These are phyloP conservation scores for Cordyceps fumosorosea DNA, from an alignment of 2,329 filamentous ascomycete genomes.

Conservation along the genomic window DNA sequence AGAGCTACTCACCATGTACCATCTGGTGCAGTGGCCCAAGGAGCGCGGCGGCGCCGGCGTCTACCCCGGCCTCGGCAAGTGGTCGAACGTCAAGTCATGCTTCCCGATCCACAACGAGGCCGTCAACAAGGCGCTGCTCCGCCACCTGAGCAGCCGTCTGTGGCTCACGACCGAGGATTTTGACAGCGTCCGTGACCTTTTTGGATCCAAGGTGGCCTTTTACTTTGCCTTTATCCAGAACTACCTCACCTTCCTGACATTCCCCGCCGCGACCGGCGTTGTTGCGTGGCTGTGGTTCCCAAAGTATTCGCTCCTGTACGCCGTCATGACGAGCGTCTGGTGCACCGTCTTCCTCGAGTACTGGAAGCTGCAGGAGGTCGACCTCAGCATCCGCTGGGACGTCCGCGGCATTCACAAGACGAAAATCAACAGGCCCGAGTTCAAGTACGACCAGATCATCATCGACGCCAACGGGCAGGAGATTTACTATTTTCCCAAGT, in stretches of 20 bases:
- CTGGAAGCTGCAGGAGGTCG: constrained; percentile 70
- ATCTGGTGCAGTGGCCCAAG: constrained; percentile 54
- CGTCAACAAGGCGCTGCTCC: constrained; percentile 49
- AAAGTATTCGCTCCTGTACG: constrained; percentile 64
- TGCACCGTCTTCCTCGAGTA: constrained; percentile 70
- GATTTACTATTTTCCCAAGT: constrained; percentile 55
- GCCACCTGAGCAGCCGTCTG: constrained; percentile 47
- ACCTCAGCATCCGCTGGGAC: constrained; percentile 66
- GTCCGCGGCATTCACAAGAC: constrained; percentile 62
- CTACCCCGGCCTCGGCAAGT: constrained; percentile 49
- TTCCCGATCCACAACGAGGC: constrained; percentile 57
- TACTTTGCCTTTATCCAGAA: constrained; percentile 80
- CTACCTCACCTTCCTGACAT: constrained; percentile 64
- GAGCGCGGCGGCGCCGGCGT: constrained; percentile 56
- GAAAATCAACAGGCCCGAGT: constrained; percentile 59
- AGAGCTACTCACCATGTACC: constrained; percentile 62
- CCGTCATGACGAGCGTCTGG: constrained; percentile 60
- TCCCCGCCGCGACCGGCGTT: constrained; percentile 63
- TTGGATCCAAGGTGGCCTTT: constrained; percentile 63
- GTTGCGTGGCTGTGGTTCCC: constrained; percentile 62
- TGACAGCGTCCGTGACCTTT: constrained; percentile 54
- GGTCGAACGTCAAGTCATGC: constrained; percentile 53
- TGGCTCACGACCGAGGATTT: constrained; percentile 45
- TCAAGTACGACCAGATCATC: constrained; percentile 54
- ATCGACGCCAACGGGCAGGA: constrained; percentile 59